Percentiles rank a stretch among this genome's conserved stretches.
Evolutionary conservation across 352 stramenopile species (phyloP).

Genomic region (Phytophthora capsici): DNA sequence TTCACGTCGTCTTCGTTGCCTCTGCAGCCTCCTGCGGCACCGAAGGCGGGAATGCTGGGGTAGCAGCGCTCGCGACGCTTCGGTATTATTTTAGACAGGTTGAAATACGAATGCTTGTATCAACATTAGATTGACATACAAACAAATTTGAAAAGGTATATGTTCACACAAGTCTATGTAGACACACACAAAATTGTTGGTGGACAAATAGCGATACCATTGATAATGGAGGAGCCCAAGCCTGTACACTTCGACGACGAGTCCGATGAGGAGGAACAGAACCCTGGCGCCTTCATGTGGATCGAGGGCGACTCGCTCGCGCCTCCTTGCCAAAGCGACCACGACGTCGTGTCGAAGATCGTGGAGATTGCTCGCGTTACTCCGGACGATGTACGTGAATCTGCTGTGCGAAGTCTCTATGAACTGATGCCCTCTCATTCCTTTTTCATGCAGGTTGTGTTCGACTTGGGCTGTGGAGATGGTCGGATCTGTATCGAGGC

Average conservation of each 20-base stretch:
- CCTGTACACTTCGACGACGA: constrained; percentile 41
- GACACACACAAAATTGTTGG: neutral
- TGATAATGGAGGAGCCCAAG: constrained; percentile 21
- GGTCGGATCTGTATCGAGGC: constrained; percentile 66
- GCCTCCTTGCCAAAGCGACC: constrained; percentile 66
- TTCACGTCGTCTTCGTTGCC: constrained; percentile 47
- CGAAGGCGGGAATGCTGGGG: constrained; percentile 21
- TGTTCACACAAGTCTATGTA: neutral
- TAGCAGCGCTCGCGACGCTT: constrained; percentile 12
- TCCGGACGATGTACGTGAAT: constrained; percentile 41
- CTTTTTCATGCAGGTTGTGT: constrained; percentile 37
- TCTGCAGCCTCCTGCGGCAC: constrained; percentile 28
- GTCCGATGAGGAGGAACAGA: constrained; percentile 48
- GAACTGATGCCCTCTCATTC: neutral
- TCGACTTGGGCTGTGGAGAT: constrained; percentile 67
- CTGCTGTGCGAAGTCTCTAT: no score
- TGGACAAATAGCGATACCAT: neutral
- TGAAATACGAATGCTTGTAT: neutral
- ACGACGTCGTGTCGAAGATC: constrained; percentile 62
- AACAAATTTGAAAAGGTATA: neutral
- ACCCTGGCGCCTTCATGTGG: constrained; percentile 63
- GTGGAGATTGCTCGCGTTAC: constrained; percentile 54
- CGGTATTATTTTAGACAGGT: constrained; percentile 21
- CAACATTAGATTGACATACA: neutral
- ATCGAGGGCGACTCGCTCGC: constrained; percentile 68